phyloP scores from a whole-genome alignment of 768 basidiomycete species.

The Tulasnella sp. region DNA sequence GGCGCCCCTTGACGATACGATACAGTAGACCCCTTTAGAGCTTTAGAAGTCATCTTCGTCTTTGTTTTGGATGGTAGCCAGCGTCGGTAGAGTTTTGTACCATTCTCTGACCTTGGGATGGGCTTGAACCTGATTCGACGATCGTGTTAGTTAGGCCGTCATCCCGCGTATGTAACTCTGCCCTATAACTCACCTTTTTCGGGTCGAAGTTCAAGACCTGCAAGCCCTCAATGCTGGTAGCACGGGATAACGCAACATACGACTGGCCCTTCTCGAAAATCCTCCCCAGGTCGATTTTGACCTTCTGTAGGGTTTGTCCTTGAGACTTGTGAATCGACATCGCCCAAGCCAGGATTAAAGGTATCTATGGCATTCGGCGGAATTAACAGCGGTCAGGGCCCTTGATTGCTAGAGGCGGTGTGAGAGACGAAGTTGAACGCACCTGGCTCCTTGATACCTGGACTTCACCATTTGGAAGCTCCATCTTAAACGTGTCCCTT shows the following conservation, averaged over 20 bases:
- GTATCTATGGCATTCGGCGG: conserved; percentile 44
- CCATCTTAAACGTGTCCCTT: conserved; percentile 77
- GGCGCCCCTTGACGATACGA: neutral
- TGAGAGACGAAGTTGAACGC: conserved; percentile 21
- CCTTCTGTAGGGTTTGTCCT: conserved; percentile 90
- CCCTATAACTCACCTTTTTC: conserved; percentile 45
- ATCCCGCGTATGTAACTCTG: neutral
- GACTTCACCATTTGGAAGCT: conserved; percentile 77
- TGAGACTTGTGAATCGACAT: conserved; percentile 99
- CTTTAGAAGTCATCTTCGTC: neutral
- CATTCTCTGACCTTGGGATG: conserved; percentile 66
- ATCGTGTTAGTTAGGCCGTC: neutral
- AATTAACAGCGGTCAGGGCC: neutral
- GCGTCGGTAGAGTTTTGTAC: conserved; percentile 51
- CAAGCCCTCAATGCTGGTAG: conserved; percentile 74
- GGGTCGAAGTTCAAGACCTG: conserved; percentile 77
- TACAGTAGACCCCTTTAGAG: neutral
- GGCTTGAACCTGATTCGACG: conserved; percentile 47
- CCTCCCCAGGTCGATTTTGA: conserved; percentile 86
- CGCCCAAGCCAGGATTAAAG: conserved; percentile 88
- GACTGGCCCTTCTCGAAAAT: conserved; percentile 96
- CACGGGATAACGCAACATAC: conserved; percentile 86
- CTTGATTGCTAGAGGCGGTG: neutral
- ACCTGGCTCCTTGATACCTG: conserved; percentile 78
- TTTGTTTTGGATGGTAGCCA: neutral